These are phyloP conservation scores for Mycena pura DNA, from an alignment of 768 basidiomycete species.

Conservation along the genomic window DNA sequence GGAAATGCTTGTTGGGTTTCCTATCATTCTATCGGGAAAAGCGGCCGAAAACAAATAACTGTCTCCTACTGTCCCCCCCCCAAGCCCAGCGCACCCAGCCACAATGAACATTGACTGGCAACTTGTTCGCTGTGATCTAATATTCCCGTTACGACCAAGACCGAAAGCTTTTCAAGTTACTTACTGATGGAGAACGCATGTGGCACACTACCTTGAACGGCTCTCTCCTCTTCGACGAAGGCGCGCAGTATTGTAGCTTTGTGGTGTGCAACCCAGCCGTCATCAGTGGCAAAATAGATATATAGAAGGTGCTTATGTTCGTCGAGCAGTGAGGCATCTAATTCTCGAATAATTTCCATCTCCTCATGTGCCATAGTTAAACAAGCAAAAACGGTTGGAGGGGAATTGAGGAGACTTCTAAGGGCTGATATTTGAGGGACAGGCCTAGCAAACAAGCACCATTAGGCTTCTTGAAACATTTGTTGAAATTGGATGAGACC, in stretches of 20 bases:
- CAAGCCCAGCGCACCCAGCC: not conserved
- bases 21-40: not conserved
- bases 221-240: slow-evolving; percentile 37
- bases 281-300: slow-evolving; percentile 66
- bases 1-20: too few relatives aligned
- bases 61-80: not conserved
- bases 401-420: slow-evolving; percentile 56
- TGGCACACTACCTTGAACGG: slow-evolving; percentile 61
- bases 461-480: not conserved
- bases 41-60: not conserved
- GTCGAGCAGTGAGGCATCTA: slow-evolving; percentile 55
- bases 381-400: slow-evolving; percentile 55
- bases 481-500: slow-evolving; percentile 26
- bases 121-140: slow-evolving; percentile 60
- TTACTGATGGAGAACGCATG: slow-evolving; percentile 80
- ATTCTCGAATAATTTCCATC: slow-evolving; percentile 63
- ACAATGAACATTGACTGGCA: slow-evolving; percentile 51
- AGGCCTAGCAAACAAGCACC: slow-evolving; percentile 44
- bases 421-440: slow-evolving; percentile 51
- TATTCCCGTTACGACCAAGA: not conserved
- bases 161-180: slow-evolving; percentile 30
- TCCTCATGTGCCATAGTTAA: slow-evolving; percentile 73
- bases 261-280: slow-evolving; percentile 75
- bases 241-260: slow-evolving; percentile 48
- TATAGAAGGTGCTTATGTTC: slow-evolving; percentile 45